These are phyloP conservation scores for Podaxis sp. DNA, from an alignment of 768 basidiomycete genomes.

Conservation along the genomic window DNA sequence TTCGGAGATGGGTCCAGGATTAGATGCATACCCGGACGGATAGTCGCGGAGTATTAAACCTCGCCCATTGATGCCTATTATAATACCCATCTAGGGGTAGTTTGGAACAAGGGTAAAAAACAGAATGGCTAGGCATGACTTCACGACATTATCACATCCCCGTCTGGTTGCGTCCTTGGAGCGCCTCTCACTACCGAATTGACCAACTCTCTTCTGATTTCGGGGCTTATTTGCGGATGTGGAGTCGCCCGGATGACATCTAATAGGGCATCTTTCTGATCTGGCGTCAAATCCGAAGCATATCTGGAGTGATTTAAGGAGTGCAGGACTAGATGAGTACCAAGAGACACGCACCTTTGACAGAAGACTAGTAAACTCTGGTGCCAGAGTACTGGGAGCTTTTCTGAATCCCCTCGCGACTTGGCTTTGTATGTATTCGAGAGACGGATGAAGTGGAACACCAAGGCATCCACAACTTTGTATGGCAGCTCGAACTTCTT, in stretches of 20 bases:
- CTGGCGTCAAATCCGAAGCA: constrained; percentile 89
- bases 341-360: constrained; percentile 61
- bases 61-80: neutral
- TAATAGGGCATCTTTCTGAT: constrained; percentile 96
- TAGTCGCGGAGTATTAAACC: too few relatives aligned
- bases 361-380: constrained; percentile 93
- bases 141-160: constrained; percentile 66
- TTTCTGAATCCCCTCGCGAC: constrained; percentile 65
- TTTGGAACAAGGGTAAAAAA: neutral
- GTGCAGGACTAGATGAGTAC: neutral
- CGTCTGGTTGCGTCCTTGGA: constrained; percentile 59
- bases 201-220: constrained; percentile 88
- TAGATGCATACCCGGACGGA: too few relatives aligned
- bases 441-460: constrained; percentile 97
- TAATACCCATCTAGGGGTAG: neutral
- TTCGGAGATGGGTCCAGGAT: neutral
- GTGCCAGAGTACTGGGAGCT: constrained; percentile 97
- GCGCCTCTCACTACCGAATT: constrained; percentile 87
- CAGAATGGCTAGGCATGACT: neutral
- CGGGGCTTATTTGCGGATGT: constrained; percentile 85
- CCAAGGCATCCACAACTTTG: constrained; percentile 95
- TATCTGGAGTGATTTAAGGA: constrained; percentile 52
- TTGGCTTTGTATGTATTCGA: constrained; percentile 86
- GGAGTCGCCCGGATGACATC: constrained; percentile 86
- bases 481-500: constrained; percentile 98